Percentiles rank a stretch among this genome's conserved stretches.
Conservation (phyloP, 75 land plant species). For the Azolla pinnata region DNA sequence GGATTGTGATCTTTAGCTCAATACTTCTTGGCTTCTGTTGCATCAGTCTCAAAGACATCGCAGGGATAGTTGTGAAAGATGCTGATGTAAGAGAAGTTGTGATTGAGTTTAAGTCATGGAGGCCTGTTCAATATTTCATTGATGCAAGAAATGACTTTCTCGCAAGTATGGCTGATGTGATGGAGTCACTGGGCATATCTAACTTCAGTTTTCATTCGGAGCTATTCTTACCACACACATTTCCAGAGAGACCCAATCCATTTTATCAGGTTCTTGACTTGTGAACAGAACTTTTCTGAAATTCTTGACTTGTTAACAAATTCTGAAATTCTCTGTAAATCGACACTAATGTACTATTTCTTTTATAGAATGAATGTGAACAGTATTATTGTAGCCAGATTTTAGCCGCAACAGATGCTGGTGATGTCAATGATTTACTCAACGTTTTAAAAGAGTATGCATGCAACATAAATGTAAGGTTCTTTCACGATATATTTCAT, state of each 20-base stretch:
- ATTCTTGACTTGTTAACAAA: neutral
- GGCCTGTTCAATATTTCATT: constrained; percentile 35
- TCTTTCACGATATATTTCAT: neutral
- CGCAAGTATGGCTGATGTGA: constrained; percentile 33
- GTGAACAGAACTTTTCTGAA: neutral
- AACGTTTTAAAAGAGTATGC: constrained; percentile 32
- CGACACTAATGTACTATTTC: neutral
- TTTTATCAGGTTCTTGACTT: constrained; percentile 21
- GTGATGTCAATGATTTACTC: constrained; percentile 21
- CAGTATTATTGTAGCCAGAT: constrained; percentile 28
- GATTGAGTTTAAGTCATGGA: constrained; percentile 32
- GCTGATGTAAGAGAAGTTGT: constrained; percentile 23
- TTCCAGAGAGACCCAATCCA: constrained; percentile 28
- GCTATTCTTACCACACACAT: constrained; percentile 27
- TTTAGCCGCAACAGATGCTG: constrained; percentile 17
- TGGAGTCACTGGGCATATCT: constrained; percentile 15
- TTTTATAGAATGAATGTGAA: constrained; percentile 30
- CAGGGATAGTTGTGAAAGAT: constrained; percentile 30
- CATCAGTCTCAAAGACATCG: constrained; percentile 35
- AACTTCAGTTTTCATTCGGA: constrained; percentile 27
- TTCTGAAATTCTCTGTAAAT: neutral
- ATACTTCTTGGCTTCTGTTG: constrained; percentile 1
- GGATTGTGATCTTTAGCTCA: neutral
- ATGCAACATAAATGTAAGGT: constrained; percentile 36
- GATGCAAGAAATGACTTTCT: constrained; percentile 36